These are phyloP conservation scores for Teunomyces funiuensis DNA, from an alignment of 805 yeast genomes.

Conservation along the genomic window DNA sequence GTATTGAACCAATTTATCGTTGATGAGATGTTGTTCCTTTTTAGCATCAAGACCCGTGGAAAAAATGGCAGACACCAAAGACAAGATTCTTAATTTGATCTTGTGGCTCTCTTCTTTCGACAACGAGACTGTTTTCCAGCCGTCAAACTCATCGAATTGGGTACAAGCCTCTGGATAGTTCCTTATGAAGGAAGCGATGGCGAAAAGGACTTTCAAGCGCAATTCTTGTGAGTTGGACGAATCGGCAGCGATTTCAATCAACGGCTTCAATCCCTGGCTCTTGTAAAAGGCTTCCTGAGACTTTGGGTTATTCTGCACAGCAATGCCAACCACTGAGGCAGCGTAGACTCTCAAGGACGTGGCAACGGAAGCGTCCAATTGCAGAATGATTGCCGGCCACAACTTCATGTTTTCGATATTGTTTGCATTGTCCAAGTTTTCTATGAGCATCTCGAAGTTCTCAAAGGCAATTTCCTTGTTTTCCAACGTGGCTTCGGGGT, in stretches of 20 bases:
- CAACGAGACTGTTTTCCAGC: conserved; percentile 55
- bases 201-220: conserved; percentile 69
- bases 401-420: conserved; percentile 78
- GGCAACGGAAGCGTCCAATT: conserved; percentile 41
- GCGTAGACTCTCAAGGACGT: conserved; percentile 53
- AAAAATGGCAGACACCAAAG: conserved; percentile 58
- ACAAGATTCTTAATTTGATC: conserved; percentile 52
- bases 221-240: conserved; percentile 27
- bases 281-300: conserved; percentile 67
- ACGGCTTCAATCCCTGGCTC: conserved; percentile 47
- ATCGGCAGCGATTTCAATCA: conserved; percentile 43
- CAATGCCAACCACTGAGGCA: conserved; percentile 79
- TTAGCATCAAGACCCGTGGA: conserved; percentile 50
- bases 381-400: conserved; percentile 71
- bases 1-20: conserved; percentile 30
- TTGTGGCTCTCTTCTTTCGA: conserved; percentile 35
- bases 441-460: conserved; percentile 90
- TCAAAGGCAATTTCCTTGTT: conserved; percentile 77
- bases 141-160: conserved; percentile 54
- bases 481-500: conserved; percentile 60
- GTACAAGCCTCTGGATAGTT: conserved; percentile 60
- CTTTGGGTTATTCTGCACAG: conserved; percentile 85
- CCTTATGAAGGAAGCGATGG: conserved; percentile 70
- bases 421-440: conserved; percentile 92
- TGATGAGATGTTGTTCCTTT: conserved; percentile 38